Conservation (phyloP, 345 rosid species). For the Dovyalis caffra region DNA sequence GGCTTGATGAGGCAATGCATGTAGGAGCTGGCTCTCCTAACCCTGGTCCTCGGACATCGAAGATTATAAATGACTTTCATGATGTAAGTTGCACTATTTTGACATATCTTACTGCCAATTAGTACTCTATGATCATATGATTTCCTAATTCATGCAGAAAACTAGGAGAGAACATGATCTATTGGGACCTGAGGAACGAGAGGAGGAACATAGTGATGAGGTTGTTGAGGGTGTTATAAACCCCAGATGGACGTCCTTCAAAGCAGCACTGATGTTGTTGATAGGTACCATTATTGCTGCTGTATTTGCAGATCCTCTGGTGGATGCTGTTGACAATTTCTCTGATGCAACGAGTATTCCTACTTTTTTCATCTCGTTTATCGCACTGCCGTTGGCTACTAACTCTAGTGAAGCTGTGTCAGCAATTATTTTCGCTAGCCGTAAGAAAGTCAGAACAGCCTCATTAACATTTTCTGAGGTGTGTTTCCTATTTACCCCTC, state of each 20-base stretch:
- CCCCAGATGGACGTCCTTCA: constrained; percentile 51
- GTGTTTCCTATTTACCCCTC: constrained; percentile 6
- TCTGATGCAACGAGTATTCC: constrained; percentile 92
- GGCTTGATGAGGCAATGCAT: constrained; percentile 36
- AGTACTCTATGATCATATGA: not conserved
- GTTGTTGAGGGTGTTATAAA: constrained; percentile 52
- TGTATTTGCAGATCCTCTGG: constrained; percentile 94
- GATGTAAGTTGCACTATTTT: constrained; percentile 37
- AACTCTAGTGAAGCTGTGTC: constrained; percentile 95
- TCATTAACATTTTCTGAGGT: constrained; percentile 96
- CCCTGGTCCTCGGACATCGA: constrained; percentile 40
- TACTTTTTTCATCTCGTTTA: constrained; percentile 90
- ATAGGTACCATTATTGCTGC: constrained; percentile 85
- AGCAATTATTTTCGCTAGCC: constrained; percentile 82
- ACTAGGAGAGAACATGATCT: constrained; percentile 66
- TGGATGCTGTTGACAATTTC: constrained; percentile 83
- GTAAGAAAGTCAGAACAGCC: constrained; percentile 73
- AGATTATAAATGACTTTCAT: constrained; percentile 49
- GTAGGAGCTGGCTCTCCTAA: constrained; percentile 18
- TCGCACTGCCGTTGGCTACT: constrained; percentile 89
- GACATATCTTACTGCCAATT: not conserved
- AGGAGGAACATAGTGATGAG: constrained; percentile 53
- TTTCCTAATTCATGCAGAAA: constrained; percentile 45
- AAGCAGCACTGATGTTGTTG: constrained; percentile 66
- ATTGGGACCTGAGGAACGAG: constrained; percentile 35